These are phyloP conservation scores for Santalum album DNA, from an alignment of 164 flowering plant species.

Conservation along the genomic window DNA sequence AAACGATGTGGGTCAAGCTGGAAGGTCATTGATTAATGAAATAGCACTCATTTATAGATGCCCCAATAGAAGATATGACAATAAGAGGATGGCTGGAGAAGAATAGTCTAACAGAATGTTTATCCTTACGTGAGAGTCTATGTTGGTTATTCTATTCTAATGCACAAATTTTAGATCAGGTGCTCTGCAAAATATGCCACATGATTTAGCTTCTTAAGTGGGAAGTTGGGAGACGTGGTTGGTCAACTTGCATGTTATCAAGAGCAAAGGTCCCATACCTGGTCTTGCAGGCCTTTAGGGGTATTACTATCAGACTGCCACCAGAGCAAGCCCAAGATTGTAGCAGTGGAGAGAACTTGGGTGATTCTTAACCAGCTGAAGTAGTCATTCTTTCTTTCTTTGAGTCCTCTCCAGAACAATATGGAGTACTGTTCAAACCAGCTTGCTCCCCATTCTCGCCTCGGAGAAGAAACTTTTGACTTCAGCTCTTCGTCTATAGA, in stretches of 20 bases:
- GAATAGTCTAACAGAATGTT: too few species aligned
- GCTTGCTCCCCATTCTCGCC: conserved; percentile 89
- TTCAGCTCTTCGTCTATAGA: conserved; percentile 68
- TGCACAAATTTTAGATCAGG: too few species aligned
- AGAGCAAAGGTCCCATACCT: conserved; percentile 36
- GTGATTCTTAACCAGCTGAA: conserved; percentile 71
- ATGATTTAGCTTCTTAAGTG: not conserved
- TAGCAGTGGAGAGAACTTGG: conserved; percentile 67
- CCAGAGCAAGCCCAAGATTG: conserved; percentile 78
- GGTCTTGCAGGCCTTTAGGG: conserved; percentile 64
- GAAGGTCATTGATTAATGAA: too few species aligned
- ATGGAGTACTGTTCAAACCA: conserved; percentile 76
- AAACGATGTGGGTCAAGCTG: too few species aligned
- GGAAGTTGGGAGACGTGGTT: not conserved
- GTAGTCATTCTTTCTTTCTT: conserved; percentile 72
- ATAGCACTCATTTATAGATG: too few species aligned
- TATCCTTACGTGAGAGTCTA: too few species aligned
- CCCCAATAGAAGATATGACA: too few species aligned
- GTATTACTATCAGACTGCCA: conserved; percentile 71
- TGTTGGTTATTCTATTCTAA: too few species aligned
- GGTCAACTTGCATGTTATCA: not conserved
- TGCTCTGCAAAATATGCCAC: too few species aligned
- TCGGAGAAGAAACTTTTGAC: conserved; percentile 35
- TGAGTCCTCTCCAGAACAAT: conserved; percentile 64
- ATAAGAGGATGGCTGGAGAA: too few species aligned